Base-by-base conservation (phyloP, 2,329 filamentous ascomycete species). In the Hypoxylon sp. region DNA sequence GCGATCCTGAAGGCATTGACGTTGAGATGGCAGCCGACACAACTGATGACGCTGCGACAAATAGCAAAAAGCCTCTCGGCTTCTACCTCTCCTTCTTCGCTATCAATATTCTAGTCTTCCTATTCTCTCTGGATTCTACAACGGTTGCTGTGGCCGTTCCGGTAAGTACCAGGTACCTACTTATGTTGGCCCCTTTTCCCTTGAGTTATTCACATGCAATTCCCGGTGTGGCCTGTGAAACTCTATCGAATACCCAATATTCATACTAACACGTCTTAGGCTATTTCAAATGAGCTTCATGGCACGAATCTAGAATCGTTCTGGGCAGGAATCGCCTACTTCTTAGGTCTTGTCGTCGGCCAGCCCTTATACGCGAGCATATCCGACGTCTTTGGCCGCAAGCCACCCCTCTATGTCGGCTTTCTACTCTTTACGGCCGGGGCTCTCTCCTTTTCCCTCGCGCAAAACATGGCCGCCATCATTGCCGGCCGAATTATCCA, bases 381-480 rank as follows among this genome's bases (percentile, higher is more conserved):
- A 15, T 77, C 75, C 15, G 70, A 75, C 32, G 62, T 73, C 3
- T 66, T 77, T 10, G 76, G 76, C 20, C 74, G 76, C 34, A 77
- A 76, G 50, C 60, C 64, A 1, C 70, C 71, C 7, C 68, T 77
- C 8, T 73, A 76, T 46, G 59, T 70, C 13, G 68, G 72, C 15
- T 71, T 72, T 24, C 11, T 66, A 1, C 64, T 83, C 69, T 82
- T 72, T 49, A 79, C 57, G 3, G 59, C 65, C 46, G 79, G 78
- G 49, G 78, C 70, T 43, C 61, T 76, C 49, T 62, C 72, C 32
- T 77, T 77, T 44, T 71, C 74, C 19, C 52, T 72, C 3, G 71
- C 70, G 1, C 43, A 46, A 11, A 67, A 65, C 20, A 75, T 75
- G 72, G n/a, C 26, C 5, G 53, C 67, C 2, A 50, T 76, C 24